Conservation (phyloP, 2,329 filamentous ascomycete genomes). For the Decorospora gaudefroyi region DNA sequence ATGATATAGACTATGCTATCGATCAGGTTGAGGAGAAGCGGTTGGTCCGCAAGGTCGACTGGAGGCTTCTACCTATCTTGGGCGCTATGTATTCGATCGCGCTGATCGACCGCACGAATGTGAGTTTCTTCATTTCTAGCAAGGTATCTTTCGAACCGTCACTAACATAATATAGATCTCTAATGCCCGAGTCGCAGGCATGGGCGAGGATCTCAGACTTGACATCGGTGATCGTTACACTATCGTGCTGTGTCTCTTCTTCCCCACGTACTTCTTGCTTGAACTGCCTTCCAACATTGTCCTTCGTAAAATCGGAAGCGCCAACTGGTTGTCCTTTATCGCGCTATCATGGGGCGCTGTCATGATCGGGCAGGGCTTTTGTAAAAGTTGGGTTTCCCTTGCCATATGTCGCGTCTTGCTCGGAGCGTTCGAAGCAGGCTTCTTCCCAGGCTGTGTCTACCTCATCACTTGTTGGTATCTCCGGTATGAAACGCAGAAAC, state of each 20-base stretch:
- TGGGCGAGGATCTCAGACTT: constrained; percentile 31
- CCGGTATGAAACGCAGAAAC: constrained; percentile 29
- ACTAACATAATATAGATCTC: constrained; percentile 18
- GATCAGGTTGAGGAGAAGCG: constrained; percentile 27
- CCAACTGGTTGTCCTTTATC: constrained; percentile 36
- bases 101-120: constrained; percentile 46
- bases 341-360: constrained; percentile 32
- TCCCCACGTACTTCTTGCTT: constrained; percentile 33
- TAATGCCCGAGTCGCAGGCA: constrained; percentile 37
- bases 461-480: constrained; percentile 40
- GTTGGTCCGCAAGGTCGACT: constrained; percentile 42
- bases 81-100: constrained; percentile 47
- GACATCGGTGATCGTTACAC: constrained; percentile 31
- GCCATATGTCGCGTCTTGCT: constrained; percentile 29
- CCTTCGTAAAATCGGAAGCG: constrained; percentile 32
- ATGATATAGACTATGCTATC: constrained; percentile 12
- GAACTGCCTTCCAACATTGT: constrained; percentile 33
- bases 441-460: constrained; percentile 37
- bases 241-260: constrained; percentile 33
- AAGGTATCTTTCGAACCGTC: not conserved
- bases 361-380: constrained; percentile 36
- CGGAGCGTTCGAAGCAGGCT: constrained; percentile 33
- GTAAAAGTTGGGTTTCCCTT: constrained; percentile 30
- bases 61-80: constrained; percentile 48
- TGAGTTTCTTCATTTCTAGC: not conserved